These are phyloP conservation scores for Saturnispora dispora DNA, from an alignment of 805 yeast species.

Conservation along the genomic window DNA sequence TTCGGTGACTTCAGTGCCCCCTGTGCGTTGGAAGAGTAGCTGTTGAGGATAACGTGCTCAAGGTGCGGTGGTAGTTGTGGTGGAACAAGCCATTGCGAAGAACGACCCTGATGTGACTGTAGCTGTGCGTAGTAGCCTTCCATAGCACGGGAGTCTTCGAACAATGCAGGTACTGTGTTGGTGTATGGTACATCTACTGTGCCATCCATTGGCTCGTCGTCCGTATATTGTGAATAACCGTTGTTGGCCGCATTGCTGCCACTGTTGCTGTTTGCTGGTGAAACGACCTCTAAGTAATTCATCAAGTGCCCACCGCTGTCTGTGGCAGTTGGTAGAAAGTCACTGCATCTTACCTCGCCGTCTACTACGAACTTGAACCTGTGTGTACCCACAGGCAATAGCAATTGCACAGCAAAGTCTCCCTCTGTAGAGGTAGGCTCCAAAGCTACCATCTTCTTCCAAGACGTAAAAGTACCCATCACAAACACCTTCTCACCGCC, in stretches of 20 bases:
- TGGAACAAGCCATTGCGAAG: conserved; percentile 61
- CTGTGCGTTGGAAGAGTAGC: conserved; percentile 49
- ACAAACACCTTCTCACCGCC: conserved; percentile 96
- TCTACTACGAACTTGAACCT: conserved; percentile 90
- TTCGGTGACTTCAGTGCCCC: conserved; percentile 92
- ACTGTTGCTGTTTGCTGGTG: conserved; percentile 42
- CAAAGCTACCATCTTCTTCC: conserved; percentile 96
- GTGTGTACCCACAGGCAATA: conserved; percentile 85
- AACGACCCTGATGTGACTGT: conserved; percentile 30
- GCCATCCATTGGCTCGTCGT: conserved; percentile 18
- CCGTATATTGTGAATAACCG: conserved; percentile 71
- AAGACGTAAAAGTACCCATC: conserved; percentile 95
- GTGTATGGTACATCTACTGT: neutral
- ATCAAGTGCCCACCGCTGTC: conserved; percentile 96
- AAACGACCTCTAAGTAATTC: conserved; percentile 77
- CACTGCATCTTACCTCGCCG: conserved; percentile 83
- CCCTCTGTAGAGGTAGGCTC: conserved; percentile 41
- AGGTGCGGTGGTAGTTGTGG: conserved; percentile 96
- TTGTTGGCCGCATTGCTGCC: conserved; percentile 79
- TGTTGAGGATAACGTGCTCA: conserved; percentile 85
- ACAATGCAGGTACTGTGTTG: conserved; percentile 65
- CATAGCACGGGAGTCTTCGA: conserved; percentile 80
- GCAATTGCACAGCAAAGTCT: conserved; percentile 57
- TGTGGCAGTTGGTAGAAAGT: conserved; percentile 89
- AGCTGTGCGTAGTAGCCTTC: conserved; percentile 73